These are phyloP conservation scores for Neurospora terricola DNA, from an alignment of 495 filamentous ascomycete genomes.

Conservation along the genomic window DNA sequence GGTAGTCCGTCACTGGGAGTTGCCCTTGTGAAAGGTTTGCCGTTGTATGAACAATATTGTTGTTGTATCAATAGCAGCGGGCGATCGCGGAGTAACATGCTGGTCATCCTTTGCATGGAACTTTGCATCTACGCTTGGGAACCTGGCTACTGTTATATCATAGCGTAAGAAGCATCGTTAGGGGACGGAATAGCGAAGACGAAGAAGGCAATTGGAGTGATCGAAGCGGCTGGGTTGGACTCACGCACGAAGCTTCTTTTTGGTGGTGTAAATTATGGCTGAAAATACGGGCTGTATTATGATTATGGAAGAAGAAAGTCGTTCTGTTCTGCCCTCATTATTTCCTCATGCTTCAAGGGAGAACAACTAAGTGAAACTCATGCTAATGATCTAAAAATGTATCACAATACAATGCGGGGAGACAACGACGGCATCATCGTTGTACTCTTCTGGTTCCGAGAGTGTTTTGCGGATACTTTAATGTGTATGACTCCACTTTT, in stretches of 20 bases:
- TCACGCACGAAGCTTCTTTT: neutral
- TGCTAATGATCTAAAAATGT: neutral
- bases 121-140: no score
- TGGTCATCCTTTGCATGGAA: no score
- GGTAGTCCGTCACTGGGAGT: neutral
- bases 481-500: neutral
- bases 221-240: neutral
- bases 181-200: slow-evolving; percentile 3
- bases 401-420: neutral
- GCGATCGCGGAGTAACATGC: no score
- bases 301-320: neutral
- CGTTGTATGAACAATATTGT: neutral
- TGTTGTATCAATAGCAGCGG: no score
- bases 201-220: neutral
- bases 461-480: no score
- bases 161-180: neutral
- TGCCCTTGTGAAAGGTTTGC: neutral
- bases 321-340: neutral
- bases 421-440: neutral
- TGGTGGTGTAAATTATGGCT: neutral
- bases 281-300: neutral
- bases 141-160: neutral
- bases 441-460: neutral
- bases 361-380: neutral
- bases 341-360: neutral